Percentiles rank a stretch among this genome's conserved stretches.
Conservation (phyloP, 805 yeast species). For the Yarrowia phangngaensis region DNA sequence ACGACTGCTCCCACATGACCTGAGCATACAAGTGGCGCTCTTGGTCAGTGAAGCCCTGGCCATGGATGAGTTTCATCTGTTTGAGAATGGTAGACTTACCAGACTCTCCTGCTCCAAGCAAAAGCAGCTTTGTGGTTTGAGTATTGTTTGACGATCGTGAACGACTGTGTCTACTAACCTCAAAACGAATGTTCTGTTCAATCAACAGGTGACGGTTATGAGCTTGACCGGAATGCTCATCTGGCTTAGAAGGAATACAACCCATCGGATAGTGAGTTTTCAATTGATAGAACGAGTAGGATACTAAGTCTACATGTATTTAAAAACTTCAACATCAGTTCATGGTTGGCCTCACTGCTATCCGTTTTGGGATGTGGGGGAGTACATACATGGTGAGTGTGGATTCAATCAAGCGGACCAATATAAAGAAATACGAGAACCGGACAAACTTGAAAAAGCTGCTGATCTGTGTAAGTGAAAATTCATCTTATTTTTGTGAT, state of each 20-base stretch:
- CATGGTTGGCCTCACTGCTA: conserved; percentile 11
- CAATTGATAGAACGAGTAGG: no score
- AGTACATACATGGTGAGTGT: background rate
- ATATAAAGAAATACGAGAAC: no score
- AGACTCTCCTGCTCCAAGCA: conserved; percentile 93
- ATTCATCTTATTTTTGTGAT: no score
- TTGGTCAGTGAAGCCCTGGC: conserved; percentile 73
- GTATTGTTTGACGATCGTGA: background rate
- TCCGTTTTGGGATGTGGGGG: conserved; percentile 25
- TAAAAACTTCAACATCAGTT: no score
- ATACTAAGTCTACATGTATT: no score
- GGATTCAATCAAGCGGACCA: no score
- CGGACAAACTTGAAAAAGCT: no score
- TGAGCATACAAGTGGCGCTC: conserved; percentile 79
- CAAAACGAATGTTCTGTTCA: conserved; percentile 2
- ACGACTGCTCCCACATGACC: conserved; percentile 89
- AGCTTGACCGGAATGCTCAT: background rate
- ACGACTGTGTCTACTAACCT: background rate
- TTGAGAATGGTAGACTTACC: conserved; percentile 92
- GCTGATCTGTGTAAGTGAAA: no score
- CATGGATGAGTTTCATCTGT: conserved; percentile 80
- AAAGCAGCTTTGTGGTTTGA: conserved; percentile 38
- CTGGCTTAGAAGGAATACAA: conserved; percentile 12
- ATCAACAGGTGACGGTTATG: background rate
- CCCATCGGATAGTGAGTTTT: no score